These are phyloP conservation scores for Debaryomycetaceae sp. DNA, from an alignment of 1,139 yeast species.

Conservation along the genomic window DNA sequence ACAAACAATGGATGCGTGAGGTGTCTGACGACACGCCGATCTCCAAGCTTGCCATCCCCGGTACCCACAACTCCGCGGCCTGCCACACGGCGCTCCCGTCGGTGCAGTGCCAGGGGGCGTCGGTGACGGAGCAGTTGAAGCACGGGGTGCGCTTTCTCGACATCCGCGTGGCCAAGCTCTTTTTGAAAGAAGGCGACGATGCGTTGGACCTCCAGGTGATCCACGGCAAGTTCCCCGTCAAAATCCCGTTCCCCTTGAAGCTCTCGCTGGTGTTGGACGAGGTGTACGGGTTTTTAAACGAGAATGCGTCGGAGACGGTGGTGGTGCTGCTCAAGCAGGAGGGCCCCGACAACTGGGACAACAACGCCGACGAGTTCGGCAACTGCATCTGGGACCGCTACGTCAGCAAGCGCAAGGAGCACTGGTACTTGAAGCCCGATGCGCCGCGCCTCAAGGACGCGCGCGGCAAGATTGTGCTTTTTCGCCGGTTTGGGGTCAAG, in stretches of 20 bases:
- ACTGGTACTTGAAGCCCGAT: constrained; percentile 57
- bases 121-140: constrained; percentile 57
- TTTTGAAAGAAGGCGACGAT: constrained; percentile 42
- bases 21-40: constrained; percentile 49
- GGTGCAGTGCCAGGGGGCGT: constrained; percentile 71
- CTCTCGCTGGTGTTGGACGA: constrained; percentile 48
- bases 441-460: constrained; percentile 59
- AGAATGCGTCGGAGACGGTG: constrained; percentile 56
- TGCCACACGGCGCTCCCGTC: constrained; percentile 72
- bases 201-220: constrained; percentile 61
- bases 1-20: constrained; percentile 51
- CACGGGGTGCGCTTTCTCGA: constrained; percentile 76
- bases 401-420: constrained; percentile 44
- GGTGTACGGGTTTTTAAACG: constrained; percentile 52
- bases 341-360: constrained; percentile 64
- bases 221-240: constrained; percentile 76
- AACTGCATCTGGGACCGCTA: constrained; percentile 61
- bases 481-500: constrained; percentile 66
- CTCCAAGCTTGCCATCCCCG: constrained; percentile 63
- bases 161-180: constrained; percentile 59
- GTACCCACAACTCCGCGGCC: constrained; percentile 80
- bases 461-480: constrained; percentile 63
- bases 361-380: constrained; percentile 60
- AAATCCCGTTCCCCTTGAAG: constrained; percentile 54
- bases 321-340: constrained; percentile 72